These are phyloP conservation scores for Alternaria incomplexa DNA, from an alignment of 2,329 filamentous ascomycete species.

Conservation along the genomic window DNA sequence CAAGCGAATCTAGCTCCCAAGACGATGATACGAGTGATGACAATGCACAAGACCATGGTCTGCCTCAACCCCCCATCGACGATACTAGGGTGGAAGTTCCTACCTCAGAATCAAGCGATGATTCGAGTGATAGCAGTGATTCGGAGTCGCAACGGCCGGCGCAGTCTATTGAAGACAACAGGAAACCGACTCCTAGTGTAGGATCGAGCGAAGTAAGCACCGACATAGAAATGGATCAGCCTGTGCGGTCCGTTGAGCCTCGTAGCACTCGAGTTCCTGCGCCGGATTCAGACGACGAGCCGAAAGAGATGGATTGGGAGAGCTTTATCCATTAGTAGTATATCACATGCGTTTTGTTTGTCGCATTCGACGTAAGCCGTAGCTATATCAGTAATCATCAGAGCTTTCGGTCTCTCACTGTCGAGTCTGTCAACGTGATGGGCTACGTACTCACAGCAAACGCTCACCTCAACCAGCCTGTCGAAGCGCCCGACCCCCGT, in stretches of 20 bases:
- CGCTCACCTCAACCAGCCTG: not conserved
- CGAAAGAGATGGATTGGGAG: conserved; percentile 17
- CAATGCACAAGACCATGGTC: not conserved
- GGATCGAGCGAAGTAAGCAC: not conserved
- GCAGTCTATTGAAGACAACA: conserved; percentile 4
- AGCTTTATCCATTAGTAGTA: conserved; percentile 1
- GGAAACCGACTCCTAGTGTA: not conserved
- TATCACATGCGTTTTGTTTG: not conserved
- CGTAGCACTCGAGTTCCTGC: not conserved
- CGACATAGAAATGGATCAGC: not conserved
- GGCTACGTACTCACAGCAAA: not conserved
- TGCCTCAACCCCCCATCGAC: conserved; percentile 3
- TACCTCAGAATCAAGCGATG: not conserved
- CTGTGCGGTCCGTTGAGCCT: not conserved
- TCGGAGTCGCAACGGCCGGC: not conserved
- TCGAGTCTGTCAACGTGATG: not conserved
- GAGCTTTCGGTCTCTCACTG: not conserved
- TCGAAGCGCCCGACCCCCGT: not conserved
- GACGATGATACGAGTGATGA: conserved; percentile 3
- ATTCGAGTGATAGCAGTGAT: not conserved
- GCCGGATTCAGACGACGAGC: conserved; percentile 2
- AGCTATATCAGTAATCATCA: not conserved
- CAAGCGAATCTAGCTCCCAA: not conserved
- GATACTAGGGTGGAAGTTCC: not conserved
- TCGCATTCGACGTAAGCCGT: not conserved